These are phyloP conservation scores for Penicillium soppii DNA, from an alignment of 495 filamentous ascomycete species.

Conservation along the genomic window DNA sequence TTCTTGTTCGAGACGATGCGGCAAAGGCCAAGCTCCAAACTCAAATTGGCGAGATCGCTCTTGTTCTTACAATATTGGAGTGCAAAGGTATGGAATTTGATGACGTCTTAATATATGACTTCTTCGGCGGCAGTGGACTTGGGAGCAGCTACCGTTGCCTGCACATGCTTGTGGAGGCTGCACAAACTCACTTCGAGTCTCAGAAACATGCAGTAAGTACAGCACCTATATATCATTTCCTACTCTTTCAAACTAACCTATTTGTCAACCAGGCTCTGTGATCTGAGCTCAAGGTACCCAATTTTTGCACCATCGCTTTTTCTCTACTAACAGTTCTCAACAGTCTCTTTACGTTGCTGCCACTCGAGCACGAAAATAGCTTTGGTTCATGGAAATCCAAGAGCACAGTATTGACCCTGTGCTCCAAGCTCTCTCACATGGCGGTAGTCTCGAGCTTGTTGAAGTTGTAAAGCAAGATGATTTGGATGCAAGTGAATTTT, in stretches of 20 bases:
- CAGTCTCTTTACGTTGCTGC: conserved; percentile 31
- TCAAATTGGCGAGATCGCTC: conserved; percentile 27
- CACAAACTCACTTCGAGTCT: conserved; percentile 15
- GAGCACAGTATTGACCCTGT: conserved; percentile 10
- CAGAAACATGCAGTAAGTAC: conserved; percentile 14
- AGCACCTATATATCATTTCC: too few species aligned
- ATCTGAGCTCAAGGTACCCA: conserved; percentile 25
- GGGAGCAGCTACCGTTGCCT: conserved; percentile 19
- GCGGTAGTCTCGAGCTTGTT: neutral
- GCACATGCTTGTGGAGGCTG: neutral
- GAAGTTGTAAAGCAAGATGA: conserved; percentile 16
- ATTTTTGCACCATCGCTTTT: neutral
- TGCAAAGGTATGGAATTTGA: conserved; percentile 52
- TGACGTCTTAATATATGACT: conserved; percentile 37
- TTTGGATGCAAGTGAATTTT: conserved; percentile 1
- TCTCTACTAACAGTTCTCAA: neutral
- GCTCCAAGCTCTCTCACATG: conserved; percentile 7
- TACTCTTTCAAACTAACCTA: too few species aligned
- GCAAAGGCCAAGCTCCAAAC: conserved; percentile 28
- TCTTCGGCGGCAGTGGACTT: conserved; percentile 23
- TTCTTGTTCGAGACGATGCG: conserved; percentile 39
- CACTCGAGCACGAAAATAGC: conserved; percentile 24
- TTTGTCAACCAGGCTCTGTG: conserved; percentile 13
- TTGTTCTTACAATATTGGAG: conserved; percentile 42
- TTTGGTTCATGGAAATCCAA: conserved; percentile 26